A percentile compares a stretch with the other conserved stretches of the same genome.
Conservation (phyloP, 805 yeast species). For the Saturnispora kantuleensis region DNA sequence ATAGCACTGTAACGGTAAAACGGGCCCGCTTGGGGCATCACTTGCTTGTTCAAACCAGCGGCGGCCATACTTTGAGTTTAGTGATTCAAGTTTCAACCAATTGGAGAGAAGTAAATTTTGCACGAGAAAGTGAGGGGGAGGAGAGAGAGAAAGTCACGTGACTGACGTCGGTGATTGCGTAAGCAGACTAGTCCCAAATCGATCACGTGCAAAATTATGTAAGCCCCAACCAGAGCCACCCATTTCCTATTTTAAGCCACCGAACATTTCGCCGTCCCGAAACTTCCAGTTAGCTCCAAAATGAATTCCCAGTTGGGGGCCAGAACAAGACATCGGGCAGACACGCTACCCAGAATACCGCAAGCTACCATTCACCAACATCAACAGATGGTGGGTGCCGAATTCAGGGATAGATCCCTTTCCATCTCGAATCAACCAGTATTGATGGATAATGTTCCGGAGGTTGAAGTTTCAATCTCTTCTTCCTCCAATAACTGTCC, state of each 20-base stretch:
- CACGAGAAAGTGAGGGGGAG: background rate
- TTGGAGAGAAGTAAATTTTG: too few species aligned
- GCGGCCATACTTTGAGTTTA: background rate
- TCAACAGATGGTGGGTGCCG: background rate
- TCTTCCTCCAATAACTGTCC: conserved; percentile 71
- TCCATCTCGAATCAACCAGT: conserved; percentile 9
- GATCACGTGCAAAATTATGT: too few species aligned
- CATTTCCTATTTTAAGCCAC: too few species aligned
- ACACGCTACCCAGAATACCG: conserved; percentile 54
- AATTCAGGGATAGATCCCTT: conserved; percentile 6
- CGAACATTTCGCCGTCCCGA: too few species aligned
- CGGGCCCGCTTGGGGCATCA: conserved; percentile 50
- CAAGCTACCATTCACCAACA: conserved; percentile 10
- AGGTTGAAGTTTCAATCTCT: conserved; percentile 49
- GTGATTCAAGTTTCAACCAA: too few species aligned
- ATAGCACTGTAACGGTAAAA: conserved; percentile 52
- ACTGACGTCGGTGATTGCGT: background rate
- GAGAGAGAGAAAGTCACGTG: background rate
- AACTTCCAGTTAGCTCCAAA: background rate
- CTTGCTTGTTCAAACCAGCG: background rate
- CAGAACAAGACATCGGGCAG: conserved; percentile 61
- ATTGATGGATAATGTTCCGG: conserved; percentile 51
- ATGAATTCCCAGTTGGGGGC: conserved; percentile 21
- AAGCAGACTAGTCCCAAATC: background rate
- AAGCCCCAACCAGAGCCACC: too few species aligned